Percentiles rank a stretch among this genome's conserved stretches.
These are phyloP conservation scores for Gossypium aridum DNA, from an alignment of 441 rosid genomes.

Conservation along the genomic window DNA sequence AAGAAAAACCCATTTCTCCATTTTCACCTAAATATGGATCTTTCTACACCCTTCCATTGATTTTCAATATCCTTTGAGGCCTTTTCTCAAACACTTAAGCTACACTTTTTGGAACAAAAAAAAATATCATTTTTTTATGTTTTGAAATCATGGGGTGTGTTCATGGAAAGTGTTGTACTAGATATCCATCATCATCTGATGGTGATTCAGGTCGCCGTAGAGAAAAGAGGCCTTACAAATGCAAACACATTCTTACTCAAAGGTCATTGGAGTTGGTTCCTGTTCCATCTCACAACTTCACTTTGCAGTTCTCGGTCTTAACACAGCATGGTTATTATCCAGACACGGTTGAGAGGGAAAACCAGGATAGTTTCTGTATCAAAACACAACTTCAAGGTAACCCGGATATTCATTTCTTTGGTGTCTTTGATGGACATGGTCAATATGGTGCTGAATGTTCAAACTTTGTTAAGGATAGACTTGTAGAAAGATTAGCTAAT, in stretches of 20 bases:
- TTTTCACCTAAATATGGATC: slow-evolving; percentile 15
- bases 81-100: slow-evolving; percentile 18
- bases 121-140: not conserved
- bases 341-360: slow-evolving; percentile 66
- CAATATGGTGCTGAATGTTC: slow-evolving; percentile 75
- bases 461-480: slow-evolving; percentile 65
- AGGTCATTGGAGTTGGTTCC: slow-evolving; percentile 54
- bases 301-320: slow-evolving; percentile 66
- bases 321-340: slow-evolving; percentile 90
- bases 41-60: not conserved
- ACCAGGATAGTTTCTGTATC: slow-evolving; percentile 84
- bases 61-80: slow-evolving; percentile 14
- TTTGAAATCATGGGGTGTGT: slow-evolving; percentile 67
- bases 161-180: slow-evolving; percentile 70
- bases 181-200: slow-evolving; percentile 49
- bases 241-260: slow-evolving; percentile 43
- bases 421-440: slow-evolving; percentile 96
- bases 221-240: slow-evolving; percentile 20
- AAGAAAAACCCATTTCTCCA: slow-evolving; percentile 13
- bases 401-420: slow-evolving; percentile 88
- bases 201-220: slow-evolving; percentile 39
- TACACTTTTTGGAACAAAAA: not conserved
- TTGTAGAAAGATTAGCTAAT: slow-evolving; percentile 57
- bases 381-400: slow-evolving; percentile 75
- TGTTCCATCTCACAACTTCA: slow-evolving; percentile 62